Conservation (phyloP, 2,329 filamentous ascomycete species). For the Cladosporium austrohemisphaericum region DNA sequence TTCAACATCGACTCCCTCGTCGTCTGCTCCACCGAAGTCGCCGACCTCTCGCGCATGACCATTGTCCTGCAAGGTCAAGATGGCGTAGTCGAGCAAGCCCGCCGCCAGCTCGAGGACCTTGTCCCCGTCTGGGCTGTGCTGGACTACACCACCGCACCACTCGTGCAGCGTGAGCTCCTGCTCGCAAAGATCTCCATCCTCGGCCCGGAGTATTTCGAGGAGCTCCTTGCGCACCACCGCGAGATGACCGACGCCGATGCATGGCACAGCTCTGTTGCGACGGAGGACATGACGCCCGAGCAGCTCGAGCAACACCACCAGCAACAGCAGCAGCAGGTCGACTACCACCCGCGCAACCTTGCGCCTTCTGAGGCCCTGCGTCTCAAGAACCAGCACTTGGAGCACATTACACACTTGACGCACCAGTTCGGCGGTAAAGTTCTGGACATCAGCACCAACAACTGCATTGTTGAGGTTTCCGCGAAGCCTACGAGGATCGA, state of each 20-base stretch:
- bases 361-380: constrained; percentile 83
- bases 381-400: constrained; percentile 96
- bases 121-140: constrained; percentile 98
- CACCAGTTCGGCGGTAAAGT: constrained; percentile 99
- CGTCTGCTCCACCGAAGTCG: constrained; percentile 95
- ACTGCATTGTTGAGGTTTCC: constrained; percentile 95
- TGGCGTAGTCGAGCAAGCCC: constrained; percentile 93
- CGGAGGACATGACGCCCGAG: constrained; percentile 24
- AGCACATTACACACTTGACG: constrained; percentile 91
- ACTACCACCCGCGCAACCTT: constrained; percentile 88
- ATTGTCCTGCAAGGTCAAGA: constrained; percentile 96
- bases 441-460: constrained; percentile 94
- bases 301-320: constrained; percentile 22
- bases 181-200: constrained; percentile 96
- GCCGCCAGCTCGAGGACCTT: constrained; percentile 90
- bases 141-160: constrained; percentile 87
- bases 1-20: constrained; percentile 99
- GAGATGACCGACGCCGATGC: constrained; percentile 67
- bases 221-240: constrained; percentile 89
- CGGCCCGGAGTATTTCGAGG: constrained; percentile 96
- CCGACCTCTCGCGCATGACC: constrained; percentile 96
- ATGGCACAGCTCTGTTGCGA: constrained; percentile 14
- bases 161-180: constrained; percentile 92
- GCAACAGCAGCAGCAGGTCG: constrained; percentile 36
- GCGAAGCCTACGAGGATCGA: constrained; percentile 93